These are phyloP conservation scores for Rhizophagus sp. DNA, from an alignment of 192 early-diverging fungal species.

Conservation along the genomic window DNA sequence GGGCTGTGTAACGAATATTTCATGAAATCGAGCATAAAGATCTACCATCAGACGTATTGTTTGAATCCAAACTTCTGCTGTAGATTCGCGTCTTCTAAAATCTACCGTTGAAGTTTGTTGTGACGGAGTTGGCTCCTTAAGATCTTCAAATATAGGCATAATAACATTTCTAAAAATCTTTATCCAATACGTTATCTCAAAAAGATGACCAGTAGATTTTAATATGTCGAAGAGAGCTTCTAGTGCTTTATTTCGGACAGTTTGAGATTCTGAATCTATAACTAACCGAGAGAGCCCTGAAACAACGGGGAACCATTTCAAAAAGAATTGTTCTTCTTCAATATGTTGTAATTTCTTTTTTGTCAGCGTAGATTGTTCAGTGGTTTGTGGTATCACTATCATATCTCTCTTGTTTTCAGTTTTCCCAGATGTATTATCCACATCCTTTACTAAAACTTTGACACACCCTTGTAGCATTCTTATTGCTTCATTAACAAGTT, in stretches of 20 bases:
- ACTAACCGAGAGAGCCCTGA: constrained; percentile 48
- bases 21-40: constrained; percentile 75
- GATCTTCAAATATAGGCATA: constrained; percentile 90
- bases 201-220: constrained; percentile 74
- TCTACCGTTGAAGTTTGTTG: constrained; percentile 63
- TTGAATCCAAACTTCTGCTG: constrained; percentile 90
- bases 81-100: constrained; percentile 83
- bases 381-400: constrained; percentile 60
- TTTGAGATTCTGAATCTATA: constrained; percentile 44
- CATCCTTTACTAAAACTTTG: constrained; percentile 37
- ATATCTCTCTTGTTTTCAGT: constrained; percentile 31
- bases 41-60: constrained; percentile 86
- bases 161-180: constrained; percentile 80
- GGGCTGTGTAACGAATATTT: constrained; percentile 70
- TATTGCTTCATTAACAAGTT: constrained; percentile 61
- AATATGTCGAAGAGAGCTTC: constrained; percentile 84
- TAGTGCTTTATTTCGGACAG: constrained; percentile 59
- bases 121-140: constrained; percentile 48
- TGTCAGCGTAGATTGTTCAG: constrained; percentile 48
- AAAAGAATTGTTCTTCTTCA: constrained; percentile 50
- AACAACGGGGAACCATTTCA: constrained; percentile 53
- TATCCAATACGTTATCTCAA: constrained; percentile 81
- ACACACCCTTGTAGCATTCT: constrained; percentile 45
- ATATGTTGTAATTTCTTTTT: constrained; percentile 36
- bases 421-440: constrained; percentile 33